Base-by-base conservation (phyloP, 768 basidiomycete genomes). In the Trametes elegans region DNA sequence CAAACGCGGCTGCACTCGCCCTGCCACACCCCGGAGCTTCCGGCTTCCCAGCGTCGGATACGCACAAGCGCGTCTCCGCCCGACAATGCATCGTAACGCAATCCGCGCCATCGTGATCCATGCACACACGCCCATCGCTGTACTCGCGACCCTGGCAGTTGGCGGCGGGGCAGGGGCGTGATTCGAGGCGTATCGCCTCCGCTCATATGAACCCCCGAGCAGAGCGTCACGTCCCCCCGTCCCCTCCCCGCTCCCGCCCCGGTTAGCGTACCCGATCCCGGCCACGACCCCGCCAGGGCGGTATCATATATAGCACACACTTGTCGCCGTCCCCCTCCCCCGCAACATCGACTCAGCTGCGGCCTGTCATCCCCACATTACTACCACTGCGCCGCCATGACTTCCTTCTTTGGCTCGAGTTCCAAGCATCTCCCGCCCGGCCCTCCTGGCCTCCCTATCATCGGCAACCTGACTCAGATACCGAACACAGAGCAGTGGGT, bases 401-500 rank as follows among this genome's bases (percentile, higher is more conserved):
- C 55, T 1, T 19, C 35, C 42, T n/a, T 58, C 50, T 43, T 58
- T 18, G 49, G 43, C 29, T 58, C 57, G 14, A 38, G 32, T 26
- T 45, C 49, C 9, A 56, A 50, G 36, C 53, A 54, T 36, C 59
- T 69, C 29, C 71, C 70, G 24, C 71, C 71, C 13, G 68, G 70
- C 19, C 71, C 71, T 0, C 58, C 55, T 5, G 67, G 69, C 26
- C 49, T 68, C 3, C 70, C 69, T 31, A 47, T 72, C 58, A 59
- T 72, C 53, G 70, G 71, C 18, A 71, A 71, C 56, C 59, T 71
- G 18, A 66, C 68, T 53, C 67, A 71, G 49, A 64, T 72, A 28
- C 57, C 57, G 34, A 49, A 31, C 44, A 41, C 44, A 1, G 52
- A 58, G 27, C 57, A 58, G 52, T 58, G 57, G 57, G 43, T 42